These are phyloP conservation scores for Alternaria consortialis DNA, from an alignment of 2,329 filamentous ascomycete genomes.

Conservation along the genomic window DNA sequence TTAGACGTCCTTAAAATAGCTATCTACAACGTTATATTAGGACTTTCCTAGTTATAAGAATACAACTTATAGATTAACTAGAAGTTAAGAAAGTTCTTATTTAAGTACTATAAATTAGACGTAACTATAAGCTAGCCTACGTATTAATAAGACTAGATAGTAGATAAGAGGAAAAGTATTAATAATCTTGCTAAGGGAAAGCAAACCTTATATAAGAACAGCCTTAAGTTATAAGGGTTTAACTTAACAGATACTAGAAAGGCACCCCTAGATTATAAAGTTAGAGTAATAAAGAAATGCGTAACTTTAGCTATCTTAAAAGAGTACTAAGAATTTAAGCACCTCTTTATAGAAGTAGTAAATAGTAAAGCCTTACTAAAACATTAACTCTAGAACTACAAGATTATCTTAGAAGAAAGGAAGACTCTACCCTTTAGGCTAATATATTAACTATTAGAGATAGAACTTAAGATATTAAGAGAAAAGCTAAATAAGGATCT, in stretches of 20 bases:
- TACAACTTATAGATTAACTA: too few species aligned
- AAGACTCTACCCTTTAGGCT: background rate
- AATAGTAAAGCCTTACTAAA: background rate
- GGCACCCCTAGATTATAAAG: background rate
- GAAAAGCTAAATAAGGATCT: background rate
- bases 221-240: background rate
- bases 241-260: background rate
- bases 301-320: background rate
- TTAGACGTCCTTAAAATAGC: too few species aligned
- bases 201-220: background rate
- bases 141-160: background rate
- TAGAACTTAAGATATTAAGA: background rate
- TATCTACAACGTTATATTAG: too few species aligned
- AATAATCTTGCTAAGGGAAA: background rate
- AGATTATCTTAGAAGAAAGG: slow-evolving; percentile 3
- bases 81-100: too few species aligned
- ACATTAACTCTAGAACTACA: slow-evolving; percentile 1
- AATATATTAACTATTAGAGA: background rate
- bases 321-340: background rate
- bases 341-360: slow-evolving; percentile 4
- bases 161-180: background rate
- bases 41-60: too few species aligned
- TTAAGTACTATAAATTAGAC: too few species aligned
- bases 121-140: too few species aligned
- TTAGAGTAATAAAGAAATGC: background rate